phyloP scores from a whole-genome alignment of 2,329 filamentous ascomycete species.

The Colletotrichum lupini region DNA sequence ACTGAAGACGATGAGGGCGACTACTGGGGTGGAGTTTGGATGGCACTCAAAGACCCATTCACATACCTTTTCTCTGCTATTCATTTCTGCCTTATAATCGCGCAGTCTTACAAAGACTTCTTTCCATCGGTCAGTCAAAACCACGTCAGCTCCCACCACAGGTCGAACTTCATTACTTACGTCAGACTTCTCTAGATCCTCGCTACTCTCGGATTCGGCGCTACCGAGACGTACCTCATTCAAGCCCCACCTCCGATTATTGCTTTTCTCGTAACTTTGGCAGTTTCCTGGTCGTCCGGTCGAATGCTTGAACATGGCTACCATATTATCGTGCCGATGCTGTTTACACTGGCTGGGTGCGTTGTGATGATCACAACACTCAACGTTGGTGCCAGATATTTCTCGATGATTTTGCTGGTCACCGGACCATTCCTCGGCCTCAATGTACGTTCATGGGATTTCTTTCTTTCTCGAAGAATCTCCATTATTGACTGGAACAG shows the following conservation, averaged over 20 bases:
- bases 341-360: conserved; percentile 49
- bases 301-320: conserved; percentile 50
- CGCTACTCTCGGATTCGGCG: conserved; percentile 41
- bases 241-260: conserved; percentile 55
- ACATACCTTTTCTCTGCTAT: conserved; percentile 50
- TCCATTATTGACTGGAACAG: background rate
- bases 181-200: conserved; percentile 39
- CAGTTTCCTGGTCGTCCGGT: conserved; percentile 52
- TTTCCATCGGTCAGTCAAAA: conserved; percentile 48
- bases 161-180: background rate
- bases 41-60: conserved; percentile 48
- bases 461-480: background rate
- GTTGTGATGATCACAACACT: conserved; percentile 55
- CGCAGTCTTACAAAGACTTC: conserved; percentile 54
- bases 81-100: conserved; percentile 57
- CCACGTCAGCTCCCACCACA: too few relatives aligned
- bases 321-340: conserved; percentile 53
- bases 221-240: conserved; percentile 50
- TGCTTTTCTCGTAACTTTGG: conserved; percentile 50
- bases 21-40: conserved; percentile 49
- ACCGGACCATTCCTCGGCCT: conserved; percentile 51
- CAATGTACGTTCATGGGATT: conserved; percentile 38
- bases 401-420: conserved; percentile 53
- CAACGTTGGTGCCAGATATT: conserved; percentile 52
- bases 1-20: conserved; percentile 51